A percentile compares a stretch with the other conserved stretches of the same genome.
These are phyloP conservation scores for Pestalotiopsis sp. DNA, from an alignment of 2,329 filamentous ascomycete genomes.

Conservation along the genomic window DNA sequence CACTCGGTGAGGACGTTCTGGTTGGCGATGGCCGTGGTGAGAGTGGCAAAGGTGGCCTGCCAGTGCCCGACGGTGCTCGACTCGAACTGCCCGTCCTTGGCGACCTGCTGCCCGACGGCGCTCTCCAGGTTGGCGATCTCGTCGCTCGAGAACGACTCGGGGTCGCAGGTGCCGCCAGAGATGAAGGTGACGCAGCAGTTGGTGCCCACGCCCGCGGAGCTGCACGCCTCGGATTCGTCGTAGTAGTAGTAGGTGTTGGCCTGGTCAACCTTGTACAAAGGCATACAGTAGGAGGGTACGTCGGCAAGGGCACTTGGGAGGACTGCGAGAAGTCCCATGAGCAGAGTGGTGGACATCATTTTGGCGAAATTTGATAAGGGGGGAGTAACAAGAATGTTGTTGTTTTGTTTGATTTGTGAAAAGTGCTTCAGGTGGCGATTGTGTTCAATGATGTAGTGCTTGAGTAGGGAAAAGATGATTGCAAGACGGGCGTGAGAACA, in stretches of 20 bases:
- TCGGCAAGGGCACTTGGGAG: background rate
- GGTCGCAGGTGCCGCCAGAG: background rate
- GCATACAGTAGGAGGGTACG: background rate
- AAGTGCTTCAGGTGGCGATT: background rate
- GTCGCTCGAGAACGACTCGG: background rate
- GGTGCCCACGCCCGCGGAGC: background rate
- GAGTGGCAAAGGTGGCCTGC: background rate
- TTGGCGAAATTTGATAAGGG: background rate
- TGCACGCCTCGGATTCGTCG: background rate
- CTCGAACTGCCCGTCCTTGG: background rate
- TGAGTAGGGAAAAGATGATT: background rate
- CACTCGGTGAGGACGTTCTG: background rate
- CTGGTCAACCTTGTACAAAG: background rate
- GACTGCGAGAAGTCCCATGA: background rate
- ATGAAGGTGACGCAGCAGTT: background rate
- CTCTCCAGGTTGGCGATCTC: background rate
- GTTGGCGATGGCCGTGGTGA: background rate
- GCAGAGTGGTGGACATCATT: background rate
- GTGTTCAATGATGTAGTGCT: background rate
- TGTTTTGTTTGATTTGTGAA: background rate
- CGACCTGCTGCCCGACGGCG: background rate
- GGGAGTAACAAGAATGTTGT: background rate
- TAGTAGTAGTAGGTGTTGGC: background rate
- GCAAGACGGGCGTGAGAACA: background rate
- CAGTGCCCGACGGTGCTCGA: background rate